Base-by-base conservation (phyloP, 2,329 filamentous ascomycete species). In the Orbilia oligospora region DNA sequence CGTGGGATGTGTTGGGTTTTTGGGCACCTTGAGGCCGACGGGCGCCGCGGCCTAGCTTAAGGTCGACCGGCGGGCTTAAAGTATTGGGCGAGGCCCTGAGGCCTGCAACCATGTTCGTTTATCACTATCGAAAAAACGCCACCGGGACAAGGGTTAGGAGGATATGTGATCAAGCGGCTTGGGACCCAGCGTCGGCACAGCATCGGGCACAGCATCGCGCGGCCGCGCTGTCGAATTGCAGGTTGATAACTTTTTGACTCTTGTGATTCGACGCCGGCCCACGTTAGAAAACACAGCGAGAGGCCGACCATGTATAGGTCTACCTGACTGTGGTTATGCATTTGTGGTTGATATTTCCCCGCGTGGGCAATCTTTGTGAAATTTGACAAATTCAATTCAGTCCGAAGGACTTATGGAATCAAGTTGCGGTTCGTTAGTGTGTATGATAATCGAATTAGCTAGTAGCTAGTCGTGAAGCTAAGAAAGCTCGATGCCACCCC, bases 1-100 rank as follows among this genome's bases (percentile, higher is more conserved):
- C 58, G 38, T 63, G 56, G 73, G 73, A 77, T 78, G 53, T 53
- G 75, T 64, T 64, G 66, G 44, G 38, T 61, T 71, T 69, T 67
- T 14, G 27, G 18, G 58, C 46, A 27, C 2, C 12, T 58, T 38
- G 36, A 49, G 73, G 73, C 73, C 73, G 73, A 44, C 73, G 73
- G 73, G 73, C 73, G 73, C 73, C 73, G 73, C 73, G 73, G 75
- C 63, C 64, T 33, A 53, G 30, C 27, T 24, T 46, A 46, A 55
- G 70, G 33, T 67, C n/a, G 46, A 49, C 38, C 55, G 55, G 56
- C 56, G 56, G 56, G 33, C 20, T 24, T 24, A 33, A 4, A 16
- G n/a, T 18, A 12, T 3, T 27, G 56, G 56, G 56, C 56, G 56
- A 61, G 56, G 56, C 56, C 56, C 56, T 61, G 36, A 24, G 36